These are phyloP conservation scores for Chlamydomonas applanata DNA, from an alignment of 139 green algal genomes.

Conservation along the genomic window DNA sequence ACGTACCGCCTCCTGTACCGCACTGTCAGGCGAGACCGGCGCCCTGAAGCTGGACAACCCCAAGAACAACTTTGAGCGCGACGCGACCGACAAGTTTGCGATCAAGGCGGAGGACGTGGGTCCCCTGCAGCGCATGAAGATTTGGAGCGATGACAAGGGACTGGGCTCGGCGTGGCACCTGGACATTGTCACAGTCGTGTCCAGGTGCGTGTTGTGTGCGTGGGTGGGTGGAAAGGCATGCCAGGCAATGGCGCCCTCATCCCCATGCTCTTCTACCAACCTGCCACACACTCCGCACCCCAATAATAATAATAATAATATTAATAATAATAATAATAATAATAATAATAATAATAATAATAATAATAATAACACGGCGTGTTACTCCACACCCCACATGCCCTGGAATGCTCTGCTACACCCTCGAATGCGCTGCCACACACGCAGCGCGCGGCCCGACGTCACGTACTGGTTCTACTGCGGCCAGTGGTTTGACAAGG, in stretches of 20 bases:
- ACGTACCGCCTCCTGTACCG: neutral
- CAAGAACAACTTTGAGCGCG: constrained; percentile 51
- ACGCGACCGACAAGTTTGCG: constrained; percentile 44
- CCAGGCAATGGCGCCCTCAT: too few species aligned
- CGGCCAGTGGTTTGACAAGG: constrained; percentile 47
- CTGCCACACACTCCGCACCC: neutral
- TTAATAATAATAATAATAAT: too few species aligned
- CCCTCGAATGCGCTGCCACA: too few species aligned
- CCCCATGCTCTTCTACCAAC: neutral
- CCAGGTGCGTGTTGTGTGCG: constrained; percentile 1
- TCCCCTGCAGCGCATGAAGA: constrained; percentile 21
- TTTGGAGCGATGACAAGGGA: constrained; percentile 44
- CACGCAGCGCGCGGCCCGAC: constrained; percentile 7
- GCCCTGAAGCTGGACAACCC: constrained; percentile 41
- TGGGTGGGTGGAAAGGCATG: too few species aligned
- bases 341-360: too few species aligned
- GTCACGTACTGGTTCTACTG: constrained; percentile 47
- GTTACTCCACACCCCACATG: too few species aligned
- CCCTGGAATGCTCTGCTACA: too few species aligned
- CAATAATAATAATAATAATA: too few species aligned
- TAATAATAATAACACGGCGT: too few species aligned
- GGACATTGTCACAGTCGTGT: constrained; percentile 45
- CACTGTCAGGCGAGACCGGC: constrained; percentile 25
- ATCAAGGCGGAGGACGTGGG: constrained; percentile 39
- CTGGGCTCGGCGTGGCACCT: constrained; percentile 53